These are phyloP conservation scores for Cyclotella baltica DNA, from an alignment of 108 stramenopile genomes.

Conservation along the genomic window DNA sequence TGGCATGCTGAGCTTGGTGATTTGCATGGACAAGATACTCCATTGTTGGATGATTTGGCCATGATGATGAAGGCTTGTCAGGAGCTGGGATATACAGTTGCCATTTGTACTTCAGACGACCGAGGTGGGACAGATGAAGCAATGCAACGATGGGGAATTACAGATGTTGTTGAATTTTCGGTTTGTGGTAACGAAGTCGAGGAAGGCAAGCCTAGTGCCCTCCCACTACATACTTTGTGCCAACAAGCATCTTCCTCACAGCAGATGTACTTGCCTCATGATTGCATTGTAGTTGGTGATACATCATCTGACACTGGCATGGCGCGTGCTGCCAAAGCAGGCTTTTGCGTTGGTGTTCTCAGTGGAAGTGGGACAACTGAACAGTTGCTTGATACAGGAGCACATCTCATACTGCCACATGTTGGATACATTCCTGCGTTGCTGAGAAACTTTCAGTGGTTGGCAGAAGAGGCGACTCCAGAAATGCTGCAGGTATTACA, in stretches of 20 bases:
- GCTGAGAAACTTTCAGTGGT: neutral
- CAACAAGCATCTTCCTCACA: neutral
- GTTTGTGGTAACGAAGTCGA: conserved; percentile 65
- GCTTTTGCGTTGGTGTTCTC: conserved; percentile 62
- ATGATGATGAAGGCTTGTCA: conserved; percentile 44
- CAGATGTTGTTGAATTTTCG: conserved; percentile 45
- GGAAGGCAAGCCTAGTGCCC: conserved; percentile 52
- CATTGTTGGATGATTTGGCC: conserved; percentile 50
- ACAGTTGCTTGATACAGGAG: conserved; percentile 60
- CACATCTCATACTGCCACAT: conserved; percentile 53
- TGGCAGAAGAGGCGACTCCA: too few species aligned
- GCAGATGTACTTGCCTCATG: conserved; percentile 26
- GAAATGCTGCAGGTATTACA: too few species aligned
- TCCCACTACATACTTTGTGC: conserved; percentile 55
- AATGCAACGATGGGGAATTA: conserved; percentile 55
- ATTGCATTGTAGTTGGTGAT: conserved; percentile 70
- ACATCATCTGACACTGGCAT: conserved; percentile 62
- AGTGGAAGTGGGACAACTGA: conserved; percentile 60
- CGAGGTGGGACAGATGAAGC: conserved; percentile 49
- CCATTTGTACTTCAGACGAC: conserved; percentile 69
- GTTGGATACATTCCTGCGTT: conserved; percentile 45
- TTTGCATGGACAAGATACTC: conserved; percentile 56
- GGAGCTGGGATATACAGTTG: conserved; percentile 41
- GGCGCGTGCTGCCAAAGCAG: conserved; percentile 51
- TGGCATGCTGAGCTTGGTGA: conserved; percentile 66